Evolutionary conservation across 208 protist genomes (phyloP).

Genomic region (Trypanosoma boissoni): DNA sequence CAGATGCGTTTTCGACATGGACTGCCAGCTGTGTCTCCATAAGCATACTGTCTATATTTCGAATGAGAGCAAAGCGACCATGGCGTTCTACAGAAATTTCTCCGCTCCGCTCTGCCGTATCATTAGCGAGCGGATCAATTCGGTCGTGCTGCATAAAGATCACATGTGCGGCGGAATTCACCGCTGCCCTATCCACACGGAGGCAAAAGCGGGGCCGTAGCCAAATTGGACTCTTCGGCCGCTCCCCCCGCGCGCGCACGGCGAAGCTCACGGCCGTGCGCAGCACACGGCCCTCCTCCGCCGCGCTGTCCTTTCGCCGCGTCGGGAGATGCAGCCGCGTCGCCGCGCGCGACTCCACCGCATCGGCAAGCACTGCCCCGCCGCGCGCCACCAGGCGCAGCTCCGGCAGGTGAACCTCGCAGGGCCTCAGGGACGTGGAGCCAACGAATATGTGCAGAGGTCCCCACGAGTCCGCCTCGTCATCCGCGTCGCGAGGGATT

Average conservation of each 20-base stretch:
- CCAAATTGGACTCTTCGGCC: slow-evolving; percentile 4
- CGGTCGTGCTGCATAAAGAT: slow-evolving; percentile 52
- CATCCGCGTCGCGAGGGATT: slow-evolving; percentile 38
- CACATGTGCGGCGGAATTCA: slow-evolving; percentile 21
- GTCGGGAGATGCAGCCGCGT: slow-evolving; percentile 65
- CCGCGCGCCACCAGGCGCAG: slow-evolving; percentile 15
- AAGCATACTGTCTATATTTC: slow-evolving; percentile 43
- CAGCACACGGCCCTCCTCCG: slow-evolving; percentile 34
- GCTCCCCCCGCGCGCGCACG: slow-evolving; percentile 11
- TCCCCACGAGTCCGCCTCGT: slow-evolving; percentile 31
- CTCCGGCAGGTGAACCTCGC: slow-evolving; percentile 32
- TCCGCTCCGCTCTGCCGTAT: slow-evolving; percentile 15
- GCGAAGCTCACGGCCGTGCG: slow-evolving; percentile 64
- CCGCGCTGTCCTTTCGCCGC: slow-evolving; percentile 34
- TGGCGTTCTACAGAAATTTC: slow-evolving; percentile 27
- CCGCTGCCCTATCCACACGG: slow-evolving; percentile 24
- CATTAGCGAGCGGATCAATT: slow-evolving; percentile 28
- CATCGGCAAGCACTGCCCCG: slow-evolving; percentile 5
- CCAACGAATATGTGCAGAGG: slow-evolving; percentile 59
- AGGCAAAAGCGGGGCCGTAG: slow-evolving; percentile 70
- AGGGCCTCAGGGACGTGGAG: slow-evolving; percentile 42
- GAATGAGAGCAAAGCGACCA: slow-evolving; percentile 43
- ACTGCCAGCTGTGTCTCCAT: slow-evolving; percentile 59
- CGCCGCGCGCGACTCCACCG: slow-evolving; percentile 26
- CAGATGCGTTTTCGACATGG: slow-evolving; percentile 20